phyloP scores from a whole-genome alignment of 148 eudicot genomes.

The Nyssa sinensis region DNA sequence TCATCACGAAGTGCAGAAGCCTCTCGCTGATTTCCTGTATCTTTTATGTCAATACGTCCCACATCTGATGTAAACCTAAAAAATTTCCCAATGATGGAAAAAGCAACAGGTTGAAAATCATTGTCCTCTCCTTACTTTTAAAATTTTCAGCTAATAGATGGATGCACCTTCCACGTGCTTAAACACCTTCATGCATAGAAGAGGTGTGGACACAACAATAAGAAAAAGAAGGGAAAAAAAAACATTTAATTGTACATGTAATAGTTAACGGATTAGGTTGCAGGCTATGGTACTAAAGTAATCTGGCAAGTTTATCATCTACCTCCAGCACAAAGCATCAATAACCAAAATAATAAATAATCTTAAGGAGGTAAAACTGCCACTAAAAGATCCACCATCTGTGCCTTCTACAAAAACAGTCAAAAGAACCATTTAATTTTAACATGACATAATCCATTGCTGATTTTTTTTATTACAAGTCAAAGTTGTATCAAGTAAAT shows the following conservation, averaged over 20 bases:
- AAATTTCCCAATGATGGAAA: not conserved
- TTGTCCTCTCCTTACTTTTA: not conserved
- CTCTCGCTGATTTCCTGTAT: conserved; percentile 66
- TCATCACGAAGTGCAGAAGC: conserved; percentile 91
- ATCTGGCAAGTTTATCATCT: not conserved
- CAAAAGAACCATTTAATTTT: not conserved
- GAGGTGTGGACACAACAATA: not conserved
- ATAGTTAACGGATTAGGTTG: not conserved
- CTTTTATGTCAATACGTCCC: conserved; percentile 52
- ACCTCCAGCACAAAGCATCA: not conserved
- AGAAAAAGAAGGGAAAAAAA: too few species aligned
- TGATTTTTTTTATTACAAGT: not conserved
- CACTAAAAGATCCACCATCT: too few species aligned
- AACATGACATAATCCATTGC: not conserved
- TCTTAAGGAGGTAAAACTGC: too few species aligned
- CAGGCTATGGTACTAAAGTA: not conserved
- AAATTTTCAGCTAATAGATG: not conserved
- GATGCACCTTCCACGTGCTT: not conserved
- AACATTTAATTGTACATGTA: not conserved
- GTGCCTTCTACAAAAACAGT: too few species aligned
- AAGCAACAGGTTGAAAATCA: not conserved
- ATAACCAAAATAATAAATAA: not conserved
- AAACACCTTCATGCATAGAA: not conserved
- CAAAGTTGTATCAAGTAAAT: not conserved
- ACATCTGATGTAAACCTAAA: conserved; percentile 61